Evolutionary conservation across 192 early-diverging fungal species (phyloP), one percentile per base, ranked within the genome.

Genomic region (Ambispora gerdemannii): DNA sequence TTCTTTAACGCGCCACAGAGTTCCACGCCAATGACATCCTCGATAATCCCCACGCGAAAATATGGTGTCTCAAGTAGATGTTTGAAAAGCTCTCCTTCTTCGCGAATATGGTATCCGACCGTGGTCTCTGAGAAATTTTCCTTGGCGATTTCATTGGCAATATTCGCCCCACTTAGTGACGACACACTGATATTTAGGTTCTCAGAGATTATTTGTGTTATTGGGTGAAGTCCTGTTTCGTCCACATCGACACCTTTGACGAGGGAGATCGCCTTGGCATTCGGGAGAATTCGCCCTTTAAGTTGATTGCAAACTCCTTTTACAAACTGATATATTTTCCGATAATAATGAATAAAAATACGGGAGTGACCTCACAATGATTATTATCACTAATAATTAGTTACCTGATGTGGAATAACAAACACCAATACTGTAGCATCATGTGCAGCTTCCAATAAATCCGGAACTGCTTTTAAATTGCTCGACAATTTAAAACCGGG

Each of bases 1-100:
- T 98, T 98, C 83, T 99, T 99, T 34, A 99, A 78, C 8, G 97
- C 97, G 50, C 97, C 97, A 79, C 95, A 99, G 33, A 99, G 83
- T 83, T 99, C 95, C 31, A 96, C 94, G 61, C 94, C 97, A 68
- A 89, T 84, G 1, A 93, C 89, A 75, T 99, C 97, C 55, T 87
- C 73, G 33, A 93, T 85, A 59, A 90, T 88, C 68, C 86, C 86
- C 78, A 99, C 90, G 51, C 86, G 86, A 83, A 97, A 99, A 72
- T 95, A 92, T 13, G 84, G 82, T 7, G 93, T 94, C 76, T 96
- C 81, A 78, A 99, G 95, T 47, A 95, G 76, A 65, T 87, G 83
- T 53, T 87, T 75, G 80, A 91, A 97, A 38, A 91, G 63, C 36
- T 89, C 78, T 33, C 90, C 97, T 70, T 97, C 92, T 38, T 80